Conservation (phyloP, 148 eudicot genomes). For the Vaccinium vitisidaea region DNA sequence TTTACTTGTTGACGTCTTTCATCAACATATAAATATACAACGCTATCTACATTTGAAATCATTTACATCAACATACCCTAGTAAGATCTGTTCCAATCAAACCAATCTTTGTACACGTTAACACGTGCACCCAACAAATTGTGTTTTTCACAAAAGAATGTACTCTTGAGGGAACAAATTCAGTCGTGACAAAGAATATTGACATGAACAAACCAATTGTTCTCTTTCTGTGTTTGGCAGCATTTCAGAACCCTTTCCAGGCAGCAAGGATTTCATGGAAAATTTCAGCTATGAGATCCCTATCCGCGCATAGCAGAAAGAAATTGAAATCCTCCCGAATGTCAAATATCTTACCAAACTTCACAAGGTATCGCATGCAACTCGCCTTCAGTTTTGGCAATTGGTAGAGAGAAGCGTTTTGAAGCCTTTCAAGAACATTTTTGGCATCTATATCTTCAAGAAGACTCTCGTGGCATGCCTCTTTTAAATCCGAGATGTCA, state of each 20-base stretch:
- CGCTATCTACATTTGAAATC: slow-evolving; percentile 11
- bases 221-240: not conserved
- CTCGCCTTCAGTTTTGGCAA: slow-evolving; percentile 62
- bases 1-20: not conserved
- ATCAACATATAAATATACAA: not conserved
- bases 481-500: slow-evolving; percentile 75
- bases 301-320: slow-evolving; percentile 68
- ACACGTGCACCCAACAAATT: slow-evolving; percentile 19
- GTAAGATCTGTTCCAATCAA: slow-evolving; percentile 12
- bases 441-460: slow-evolving; percentile 70
- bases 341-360: slow-evolving; percentile 85
- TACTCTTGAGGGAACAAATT: slow-evolving; percentile 7
- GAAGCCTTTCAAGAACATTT: slow-evolving; percentile 85
- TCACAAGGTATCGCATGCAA: slow-evolving; percentile 75
- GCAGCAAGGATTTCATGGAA: slow-evolving; percentile 74
- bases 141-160: slow-evolving; percentile 24
- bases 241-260: slow-evolving; percentile 88
- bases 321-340: slow-evolving; percentile 65
- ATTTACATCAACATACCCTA: slow-evolving; percentile 7
- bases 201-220: slow-evolving; percentile 7
- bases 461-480: slow-evolving; percentile 80
- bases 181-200: slow-evolving; percentile 12
- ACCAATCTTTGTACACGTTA: slow-evolving; percentile 17
- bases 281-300: slow-evolving; percentile 71
- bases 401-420: slow-evolving; percentile 62